Percentiles rank a stretch among this genome's conserved stretches.
Conservation (phyloP, 1,139 yeast genomes). For the Diutina catenulata region DNA sequence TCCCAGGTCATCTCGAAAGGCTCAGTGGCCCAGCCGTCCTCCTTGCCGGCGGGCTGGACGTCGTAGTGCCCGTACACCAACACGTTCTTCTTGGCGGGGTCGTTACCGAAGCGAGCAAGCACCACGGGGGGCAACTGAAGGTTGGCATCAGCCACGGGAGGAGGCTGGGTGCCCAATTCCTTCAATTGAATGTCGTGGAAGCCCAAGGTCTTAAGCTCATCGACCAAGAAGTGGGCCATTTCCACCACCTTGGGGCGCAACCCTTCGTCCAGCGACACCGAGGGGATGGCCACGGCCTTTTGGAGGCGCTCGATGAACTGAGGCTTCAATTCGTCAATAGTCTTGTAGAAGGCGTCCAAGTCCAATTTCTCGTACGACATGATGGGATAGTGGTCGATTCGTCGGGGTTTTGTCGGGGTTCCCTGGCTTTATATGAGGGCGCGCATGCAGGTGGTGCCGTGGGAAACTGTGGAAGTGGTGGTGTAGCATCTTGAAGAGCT, state of each 20-base stretch:
- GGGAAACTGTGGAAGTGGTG: too few relatives aligned
- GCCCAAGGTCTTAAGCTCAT: conserved; percentile 59
- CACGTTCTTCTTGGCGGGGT: conserved; percentile 73
- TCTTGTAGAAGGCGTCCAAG: conserved; percentile 36
- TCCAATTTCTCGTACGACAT: conserved; percentile 2
- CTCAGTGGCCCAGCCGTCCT: conserved; percentile 93
- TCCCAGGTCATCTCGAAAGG: conserved; percentile 63
- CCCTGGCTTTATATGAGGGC: too few relatives aligned
- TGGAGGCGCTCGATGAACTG: conserved; percentile 55
- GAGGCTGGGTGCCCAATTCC: conserved; percentile 83
- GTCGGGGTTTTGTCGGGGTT: too few relatives aligned
- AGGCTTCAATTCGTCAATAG: conserved; percentile 63
- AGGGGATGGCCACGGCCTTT: conserved; percentile 83
- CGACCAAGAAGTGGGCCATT: conserved; percentile 75
- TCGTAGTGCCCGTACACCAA: conserved; percentile 95
- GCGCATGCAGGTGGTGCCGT: too few relatives aligned
- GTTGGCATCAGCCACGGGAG: conserved; percentile 53
- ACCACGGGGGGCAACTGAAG: conserved; percentile 88
- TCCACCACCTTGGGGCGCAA: conserved; percentile 76
- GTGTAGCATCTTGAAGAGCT: too few relatives aligned
- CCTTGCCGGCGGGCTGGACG: conserved; percentile 88
- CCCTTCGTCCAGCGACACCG: conserved; percentile 84
- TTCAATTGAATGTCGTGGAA: conserved; percentile 73
- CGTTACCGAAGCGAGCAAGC: conserved; percentile 73
- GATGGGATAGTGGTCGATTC: neutral